Base-by-base conservation (phyloP, 306 rosid genomes). In the Alnus rubra region DNA sequence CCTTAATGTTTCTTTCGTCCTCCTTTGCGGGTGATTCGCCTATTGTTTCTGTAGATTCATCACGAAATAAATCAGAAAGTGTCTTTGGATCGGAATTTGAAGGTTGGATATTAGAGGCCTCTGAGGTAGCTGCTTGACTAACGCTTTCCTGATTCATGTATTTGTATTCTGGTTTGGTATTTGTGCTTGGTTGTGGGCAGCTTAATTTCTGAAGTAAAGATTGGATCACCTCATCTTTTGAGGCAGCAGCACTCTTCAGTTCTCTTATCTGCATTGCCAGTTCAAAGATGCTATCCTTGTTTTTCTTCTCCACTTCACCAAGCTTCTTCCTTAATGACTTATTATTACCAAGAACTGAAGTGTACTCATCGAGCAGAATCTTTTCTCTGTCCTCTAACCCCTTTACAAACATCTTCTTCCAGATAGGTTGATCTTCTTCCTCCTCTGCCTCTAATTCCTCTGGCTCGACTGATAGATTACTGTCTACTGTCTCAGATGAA, bases 361-460 rank as follows among this genome's bases (percentile, higher is more conserved):
- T 86, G 75, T 88, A 91, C 85, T 95, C 98, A 12, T 90, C 94
- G 65, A 90, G 79, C 35, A 88, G 71, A 83, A 83, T 75, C 74
- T 84, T 90, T 67, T 95, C 98, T 83, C 92, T 91, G 30, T 90
- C 96, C 78, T 90, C 97, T 78, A 87, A 79, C 60, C 88, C 97
- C 81, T 81, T 87, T 14, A 79, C 75, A 77, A 92, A 86, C 82
- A 87, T 11, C 11, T 88, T 90, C 78, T 91, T 90, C 97, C 92
- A 87, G 52, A 87, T 86, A 2, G 92, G 92, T 58, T 82, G 86
- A 44, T 50, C 88, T 74, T 77, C 81, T 82, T 84, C 96, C 72
- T 73, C 83, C 12, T 69, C 88, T 14, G 67, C 16, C 23, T 74
- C 89, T 44, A 15, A 68, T 70, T 81, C 84, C 18, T 68, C 82